Evolutionary conservation across 768 basidiomycete genomes (phyloP).

Genomic region (Tephrocybe sp.): DNA sequence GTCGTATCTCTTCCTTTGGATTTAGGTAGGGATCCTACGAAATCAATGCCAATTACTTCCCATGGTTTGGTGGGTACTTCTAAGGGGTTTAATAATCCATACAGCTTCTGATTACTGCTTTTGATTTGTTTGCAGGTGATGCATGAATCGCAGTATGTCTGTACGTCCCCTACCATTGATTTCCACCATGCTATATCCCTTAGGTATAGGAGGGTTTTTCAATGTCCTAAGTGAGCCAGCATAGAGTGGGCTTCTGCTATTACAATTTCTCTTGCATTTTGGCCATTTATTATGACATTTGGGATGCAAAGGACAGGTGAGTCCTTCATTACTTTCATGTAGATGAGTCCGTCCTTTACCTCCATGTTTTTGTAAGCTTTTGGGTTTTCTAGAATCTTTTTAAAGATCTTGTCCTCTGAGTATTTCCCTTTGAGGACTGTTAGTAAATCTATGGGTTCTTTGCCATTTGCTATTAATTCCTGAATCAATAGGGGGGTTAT

Average conservation of each 20-base stretch:
- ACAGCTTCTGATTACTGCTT: too few relatives aligned
- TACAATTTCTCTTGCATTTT: constrained; percentile 21
- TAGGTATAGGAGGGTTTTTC: too few relatives aligned
- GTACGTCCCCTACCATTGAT: too few relatives aligned
- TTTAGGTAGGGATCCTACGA: too few relatives aligned
- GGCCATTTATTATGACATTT: constrained; percentile 13
- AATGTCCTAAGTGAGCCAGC: too few relatives aligned
- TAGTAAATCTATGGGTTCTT: constrained; percentile 5
- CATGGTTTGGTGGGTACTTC: too few relatives aligned
- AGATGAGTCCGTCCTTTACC: constrained; percentile 20
- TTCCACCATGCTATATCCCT: too few relatives aligned
- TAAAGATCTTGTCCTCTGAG: constrained; percentile 27
- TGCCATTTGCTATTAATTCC: constrained; percentile 7
- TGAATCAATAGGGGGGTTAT: neutral
- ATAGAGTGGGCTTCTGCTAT: neutral
- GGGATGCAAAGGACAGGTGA: constrained; percentile 25
- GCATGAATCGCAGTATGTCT: too few relatives aligned
- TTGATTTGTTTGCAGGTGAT: too few relatives aligned
- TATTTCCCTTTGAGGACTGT: constrained; percentile 15
- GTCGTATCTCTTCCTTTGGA: too few relatives aligned
- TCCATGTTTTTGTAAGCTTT: constrained; percentile 22
- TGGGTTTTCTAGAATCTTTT: constrained; percentile 16
- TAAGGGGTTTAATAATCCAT: too few relatives aligned
- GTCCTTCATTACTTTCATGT: constrained; percentile 8
- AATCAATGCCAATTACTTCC: too few relatives aligned